Conservation (phyloP, 2,329 filamentous ascomycete species). For the Alternaria atra region DNA sequence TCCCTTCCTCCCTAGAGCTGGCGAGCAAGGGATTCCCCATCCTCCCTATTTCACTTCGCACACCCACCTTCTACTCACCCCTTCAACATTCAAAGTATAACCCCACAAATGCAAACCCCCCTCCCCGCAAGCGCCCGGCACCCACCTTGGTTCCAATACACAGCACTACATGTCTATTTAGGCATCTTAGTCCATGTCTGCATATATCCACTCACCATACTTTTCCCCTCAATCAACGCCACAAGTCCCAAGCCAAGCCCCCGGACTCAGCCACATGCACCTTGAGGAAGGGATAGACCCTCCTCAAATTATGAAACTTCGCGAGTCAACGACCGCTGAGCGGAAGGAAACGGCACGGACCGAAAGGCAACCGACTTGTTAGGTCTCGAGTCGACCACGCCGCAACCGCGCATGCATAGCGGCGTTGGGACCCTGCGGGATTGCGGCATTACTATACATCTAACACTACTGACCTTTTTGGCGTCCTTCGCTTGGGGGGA, state of each 20-base stretch:
- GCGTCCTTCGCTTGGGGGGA: constrained; percentile 4
- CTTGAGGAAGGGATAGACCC: neutral
- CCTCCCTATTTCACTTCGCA: neutral
- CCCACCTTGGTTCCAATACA: neutral
- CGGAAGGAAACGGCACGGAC: constrained; percentile 4
- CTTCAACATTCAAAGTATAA: neutral
- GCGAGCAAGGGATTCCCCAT: neutral
- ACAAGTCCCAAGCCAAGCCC: neutral
- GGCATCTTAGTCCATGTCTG: neutral
- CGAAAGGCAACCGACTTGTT: neutral
- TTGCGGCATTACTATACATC: neutral
- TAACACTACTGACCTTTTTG: neutral
- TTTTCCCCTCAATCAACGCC: neutral
- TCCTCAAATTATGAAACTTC: neutral
- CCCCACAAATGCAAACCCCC: neutral
- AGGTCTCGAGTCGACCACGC: constrained; percentile 9
- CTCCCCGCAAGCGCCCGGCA: neutral
- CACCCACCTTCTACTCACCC: neutral
- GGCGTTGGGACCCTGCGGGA: constrained; percentile 2
- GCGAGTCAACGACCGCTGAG: neutral
- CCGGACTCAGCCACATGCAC: neutral
- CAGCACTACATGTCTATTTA: neutral
- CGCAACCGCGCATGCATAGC: constrained; percentile 12
- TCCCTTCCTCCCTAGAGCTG: neutral
- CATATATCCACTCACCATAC: neutral